phyloP scores from a whole-genome alignment of 768 basidiomycete genomes.

The Lactifluus rugatus region DNA sequence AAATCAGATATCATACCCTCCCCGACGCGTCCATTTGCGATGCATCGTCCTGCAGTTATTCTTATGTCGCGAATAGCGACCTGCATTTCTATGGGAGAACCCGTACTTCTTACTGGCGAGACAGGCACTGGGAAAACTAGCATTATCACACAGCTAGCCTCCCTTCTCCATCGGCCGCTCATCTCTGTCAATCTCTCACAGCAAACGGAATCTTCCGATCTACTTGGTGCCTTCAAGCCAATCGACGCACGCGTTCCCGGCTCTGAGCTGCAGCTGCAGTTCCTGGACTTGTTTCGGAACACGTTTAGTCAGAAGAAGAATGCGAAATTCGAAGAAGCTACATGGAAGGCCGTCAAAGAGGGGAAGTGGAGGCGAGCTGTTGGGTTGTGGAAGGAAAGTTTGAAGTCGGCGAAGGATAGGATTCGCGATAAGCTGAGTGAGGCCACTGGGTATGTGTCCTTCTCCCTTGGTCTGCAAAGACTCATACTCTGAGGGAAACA shows the following conservation, averaged over 20 bases:
- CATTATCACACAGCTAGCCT: conserved; percentile 76
- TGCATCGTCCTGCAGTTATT: conserved; percentile 76
- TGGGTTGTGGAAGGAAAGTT: conserved; percentile 75
- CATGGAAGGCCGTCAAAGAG: conserved; percentile 72
- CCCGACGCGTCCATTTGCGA: conserved; percentile 59
- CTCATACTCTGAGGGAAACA: background rate
- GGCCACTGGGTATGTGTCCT: conserved; percentile 20
- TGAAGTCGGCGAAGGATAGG: conserved; percentile 56
- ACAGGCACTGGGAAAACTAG: conserved; percentile 99
- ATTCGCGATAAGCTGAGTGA: conserved; percentile 33
- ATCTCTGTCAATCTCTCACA: conserved; percentile 90
- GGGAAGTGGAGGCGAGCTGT: conserved; percentile 80
- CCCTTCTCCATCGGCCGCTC: conserved; percentile 63
- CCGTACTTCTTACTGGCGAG: conserved; percentile 88
- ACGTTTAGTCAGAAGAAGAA: conserved; percentile 92
- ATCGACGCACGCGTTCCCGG: conserved; percentile 79
- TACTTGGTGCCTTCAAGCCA: conserved; percentile 95
- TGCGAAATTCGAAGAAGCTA: conserved; percentile 70
- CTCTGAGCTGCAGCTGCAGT: conserved; percentile 55
- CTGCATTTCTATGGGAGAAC: conserved; percentile 64
- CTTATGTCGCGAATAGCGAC: conserved; percentile 75
- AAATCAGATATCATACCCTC: conserved; percentile 30
- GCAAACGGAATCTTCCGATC: conserved; percentile 91
- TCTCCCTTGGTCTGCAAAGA: background rate
- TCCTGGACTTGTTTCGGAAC: conserved; percentile 68